Evolutionary conservation across 73 alveolate species (phyloP).

Genomic region (Paramecium caudatum): DNA sequence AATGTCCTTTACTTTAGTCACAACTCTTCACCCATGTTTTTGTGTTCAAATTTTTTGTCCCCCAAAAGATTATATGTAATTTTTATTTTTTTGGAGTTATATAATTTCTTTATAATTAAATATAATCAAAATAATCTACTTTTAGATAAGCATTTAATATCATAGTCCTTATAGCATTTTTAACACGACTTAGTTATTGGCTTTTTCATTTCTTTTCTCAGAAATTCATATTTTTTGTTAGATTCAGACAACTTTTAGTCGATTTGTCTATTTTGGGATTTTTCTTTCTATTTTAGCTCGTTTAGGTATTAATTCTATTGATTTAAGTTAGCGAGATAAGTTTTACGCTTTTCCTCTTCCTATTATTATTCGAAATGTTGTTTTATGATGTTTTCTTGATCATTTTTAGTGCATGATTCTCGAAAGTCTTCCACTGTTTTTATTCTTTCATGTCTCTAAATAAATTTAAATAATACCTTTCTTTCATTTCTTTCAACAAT

Average conservation of each 20-base stretch:
- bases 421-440: neutral
- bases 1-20: no score
- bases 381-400: neutral
- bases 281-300: conserved; percentile 1
- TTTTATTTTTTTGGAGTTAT: no score
- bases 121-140: conserved; percentile 31
- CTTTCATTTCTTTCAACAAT: neutral
- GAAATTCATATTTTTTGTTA: conserved; percentile 21
- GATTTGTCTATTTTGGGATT: neutral
- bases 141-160: conserved; percentile 10
- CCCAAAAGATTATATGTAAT: no score
- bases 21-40: no score
- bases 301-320: neutral
- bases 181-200: neutral
- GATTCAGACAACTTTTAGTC: conserved; percentile 25
- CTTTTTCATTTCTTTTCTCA: conserved; percentile 30
- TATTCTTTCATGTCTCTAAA: conserved; percentile 38
- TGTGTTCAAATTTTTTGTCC: no score
- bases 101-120: no score
- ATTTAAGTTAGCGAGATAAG: neutral
- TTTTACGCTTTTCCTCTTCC: neutral
- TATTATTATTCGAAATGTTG: neutral
- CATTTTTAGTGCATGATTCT: neutral
- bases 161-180: conserved; percentile 17
- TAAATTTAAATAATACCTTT: conserved; percentile 11